These are phyloP conservation scores for Fistulinella cinereoalba DNA, from an alignment of 1,284 basidiomycete genomes.

Conservation along the genomic window DNA sequence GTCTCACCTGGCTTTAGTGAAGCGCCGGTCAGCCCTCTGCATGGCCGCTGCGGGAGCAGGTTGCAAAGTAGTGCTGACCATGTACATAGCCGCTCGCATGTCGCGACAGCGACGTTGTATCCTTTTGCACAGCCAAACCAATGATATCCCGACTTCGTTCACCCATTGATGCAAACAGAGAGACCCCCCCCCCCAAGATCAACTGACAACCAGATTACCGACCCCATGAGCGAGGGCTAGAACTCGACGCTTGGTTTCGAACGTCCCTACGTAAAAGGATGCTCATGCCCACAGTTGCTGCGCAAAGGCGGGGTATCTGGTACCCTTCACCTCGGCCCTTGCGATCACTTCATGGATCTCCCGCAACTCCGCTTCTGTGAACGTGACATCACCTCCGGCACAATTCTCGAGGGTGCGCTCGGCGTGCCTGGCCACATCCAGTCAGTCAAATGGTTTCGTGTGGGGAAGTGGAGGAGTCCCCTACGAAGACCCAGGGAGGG, in stretches of 20 bases:
- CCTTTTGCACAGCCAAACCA: neutral
- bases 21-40: too few species aligned
- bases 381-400: constrained; percentile 17
- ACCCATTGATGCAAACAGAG: too few species aligned
- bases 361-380: constrained; percentile 18
- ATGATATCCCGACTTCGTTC: too few species aligned
- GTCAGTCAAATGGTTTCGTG: constrained; percentile 1
- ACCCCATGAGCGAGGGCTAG: too few species aligned
- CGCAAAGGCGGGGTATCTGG: constrained; percentile 13
- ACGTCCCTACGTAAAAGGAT: neutral
- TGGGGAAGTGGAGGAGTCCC: neutral
- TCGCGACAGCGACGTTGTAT: neutral
- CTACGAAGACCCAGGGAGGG: constrained; percentile 31
- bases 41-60: too few species aligned
- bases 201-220: too few species aligned
- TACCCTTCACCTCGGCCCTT: constrained; percentile 13
- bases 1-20: too few species aligned
- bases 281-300: constrained; percentile 20
- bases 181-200: too few species aligned
- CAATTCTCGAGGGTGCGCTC: constrained; percentile 28
- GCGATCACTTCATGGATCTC: constrained; percentile 20
- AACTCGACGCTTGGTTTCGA: too few species aligned
- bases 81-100: constrained; percentile 23
- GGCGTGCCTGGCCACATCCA: constrained; percentile 6
- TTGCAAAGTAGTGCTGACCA: too few species aligned